These are phyloP conservation scores for Posidonia australis DNA, from an alignment of 106 monocot genomes.

Conservation along the genomic window DNA sequence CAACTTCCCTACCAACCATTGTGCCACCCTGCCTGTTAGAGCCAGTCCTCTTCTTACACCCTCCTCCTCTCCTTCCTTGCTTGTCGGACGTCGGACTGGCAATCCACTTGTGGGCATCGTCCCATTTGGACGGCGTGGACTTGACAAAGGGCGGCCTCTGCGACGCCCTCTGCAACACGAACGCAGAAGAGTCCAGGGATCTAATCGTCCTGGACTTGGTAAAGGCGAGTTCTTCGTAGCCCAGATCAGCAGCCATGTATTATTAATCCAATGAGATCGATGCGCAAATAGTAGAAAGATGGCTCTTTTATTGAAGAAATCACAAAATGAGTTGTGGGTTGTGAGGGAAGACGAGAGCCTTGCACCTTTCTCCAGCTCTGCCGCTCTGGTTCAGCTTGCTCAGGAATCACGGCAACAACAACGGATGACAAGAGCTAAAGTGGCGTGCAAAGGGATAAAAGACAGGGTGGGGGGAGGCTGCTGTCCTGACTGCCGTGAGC, in stretches of 20 bases:
- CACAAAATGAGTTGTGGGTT: too few species aligned
- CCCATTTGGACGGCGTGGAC: conserved; percentile 81
- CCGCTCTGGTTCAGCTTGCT: too few species aligned
- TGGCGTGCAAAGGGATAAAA: too few species aligned
- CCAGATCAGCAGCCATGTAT: neutral
- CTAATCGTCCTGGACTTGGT: conserved; percentile 10
- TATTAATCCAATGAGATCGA: neutral
- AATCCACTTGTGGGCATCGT: conserved; percentile 94
- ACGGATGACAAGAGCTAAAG: too few species aligned
- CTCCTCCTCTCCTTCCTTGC: neutral
- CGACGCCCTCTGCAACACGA: conserved; percentile 25
- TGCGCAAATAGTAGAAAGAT: neutral
- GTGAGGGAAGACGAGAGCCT: too few species aligned
- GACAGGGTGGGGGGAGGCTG: too few species aligned
- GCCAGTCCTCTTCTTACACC: conserved; percentile 28
- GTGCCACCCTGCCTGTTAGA: conserved; percentile 7
- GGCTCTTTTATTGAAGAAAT: neutral
- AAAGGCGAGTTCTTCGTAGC: conserved; percentile 6
- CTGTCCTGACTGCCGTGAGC: too few species aligned
- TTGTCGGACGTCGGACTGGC: conserved; percentile 61
- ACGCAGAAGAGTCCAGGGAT: conserved; percentile 19
- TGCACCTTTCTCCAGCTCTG: too few species aligned
- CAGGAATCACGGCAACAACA: too few species aligned
- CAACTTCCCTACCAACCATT: conserved; percentile 45
- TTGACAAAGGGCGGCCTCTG: conserved; percentile 47